phyloP scores from a whole-genome alignment of 164 flowering plant species.

The Kalanchoe fedtschenkoi region DNA sequence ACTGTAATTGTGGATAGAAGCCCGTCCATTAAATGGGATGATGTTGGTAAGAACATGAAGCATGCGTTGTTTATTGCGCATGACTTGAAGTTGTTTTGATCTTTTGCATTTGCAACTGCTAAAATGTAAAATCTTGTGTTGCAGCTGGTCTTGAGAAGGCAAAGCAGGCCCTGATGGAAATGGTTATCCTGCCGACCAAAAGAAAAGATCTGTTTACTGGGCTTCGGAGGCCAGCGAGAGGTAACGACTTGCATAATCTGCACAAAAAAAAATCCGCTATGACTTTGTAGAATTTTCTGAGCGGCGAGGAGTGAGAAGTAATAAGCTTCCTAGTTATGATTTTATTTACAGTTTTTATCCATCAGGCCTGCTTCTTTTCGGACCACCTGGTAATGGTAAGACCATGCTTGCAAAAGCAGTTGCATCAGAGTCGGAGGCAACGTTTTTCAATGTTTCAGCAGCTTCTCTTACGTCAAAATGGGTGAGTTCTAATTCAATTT shows the following conservation, averaged over 20 bases:
- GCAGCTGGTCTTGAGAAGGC: constrained; percentile 97
- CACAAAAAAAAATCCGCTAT: too few species aligned
- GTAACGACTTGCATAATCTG: too few species aligned
- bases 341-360: constrained; percentile 6
- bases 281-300: too few species aligned
- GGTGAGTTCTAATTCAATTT: too few species aligned
- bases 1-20: constrained; percentile 80
- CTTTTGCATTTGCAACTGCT: background rate
- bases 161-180: constrained; percentile 85
- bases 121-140: background rate
- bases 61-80: too few species aligned
- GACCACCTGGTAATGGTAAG: constrained; percentile 99
- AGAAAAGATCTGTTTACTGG: constrained; percentile 96
- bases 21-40: constrained; percentile 97
- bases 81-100: too few species aligned
- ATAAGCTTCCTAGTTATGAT: too few species aligned
- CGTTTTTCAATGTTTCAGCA: constrained; percentile 95
- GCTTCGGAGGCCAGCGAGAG: constrained; percentile 86
- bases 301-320: too few species aligned
- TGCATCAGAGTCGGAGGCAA: constrained; percentile 92
- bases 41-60: constrained; percentile 87
- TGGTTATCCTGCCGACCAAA: constrained; percentile 94
- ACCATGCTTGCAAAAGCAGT: constrained; percentile 99
- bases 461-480: constrained; percentile 96
- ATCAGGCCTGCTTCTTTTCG: constrained; percentile 92